phyloP scores from a whole-genome alignment of 306 rosid genomes.

The Prunus campanulata region DNA sequence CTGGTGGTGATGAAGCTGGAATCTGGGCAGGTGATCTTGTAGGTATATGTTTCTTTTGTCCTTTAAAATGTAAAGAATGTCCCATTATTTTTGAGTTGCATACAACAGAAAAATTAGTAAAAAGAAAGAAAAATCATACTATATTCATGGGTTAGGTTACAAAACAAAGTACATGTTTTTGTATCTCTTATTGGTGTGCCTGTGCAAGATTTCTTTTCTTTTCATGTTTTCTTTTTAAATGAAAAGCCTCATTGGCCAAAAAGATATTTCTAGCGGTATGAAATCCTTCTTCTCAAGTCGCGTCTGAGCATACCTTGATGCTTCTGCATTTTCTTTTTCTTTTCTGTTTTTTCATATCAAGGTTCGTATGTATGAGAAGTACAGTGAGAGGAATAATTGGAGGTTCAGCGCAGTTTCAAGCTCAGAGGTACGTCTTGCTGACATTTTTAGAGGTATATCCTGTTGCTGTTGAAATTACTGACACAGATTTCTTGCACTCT shows the following conservation, averaged over 20 bases:
- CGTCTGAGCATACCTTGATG: slow-evolving; percentile 7
- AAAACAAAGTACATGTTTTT: neutral
- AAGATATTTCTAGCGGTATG: neutral
- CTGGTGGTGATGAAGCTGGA: slow-evolving; percentile 99
- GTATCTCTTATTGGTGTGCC: neutral
- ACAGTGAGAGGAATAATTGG: slow-evolving; percentile 81
- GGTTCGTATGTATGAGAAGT: slow-evolving; percentile 96
- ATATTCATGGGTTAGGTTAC: neutral
- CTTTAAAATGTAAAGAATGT: slow-evolving; percentile 30
- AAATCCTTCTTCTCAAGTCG: slow-evolving; percentile 6
- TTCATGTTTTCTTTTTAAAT: slow-evolving; percentile 1
- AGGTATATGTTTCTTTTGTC: slow-evolving; percentile 84
- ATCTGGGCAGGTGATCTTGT: slow-evolving; percentile 99
- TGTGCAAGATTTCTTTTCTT: neutral
- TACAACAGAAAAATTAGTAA: neutral
- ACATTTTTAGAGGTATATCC: slow-evolving; percentile 12
- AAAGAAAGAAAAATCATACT: neutral
- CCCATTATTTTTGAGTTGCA: slow-evolving; percentile 11
- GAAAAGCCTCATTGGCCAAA: neutral
- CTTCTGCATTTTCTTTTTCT: slow-evolving; percentile 32
- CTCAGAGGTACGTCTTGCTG: slow-evolving; percentile 55
- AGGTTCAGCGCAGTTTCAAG: slow-evolving; percentile 59
- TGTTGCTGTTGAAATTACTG: slow-evolving; percentile 9
- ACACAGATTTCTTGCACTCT: slow-evolving; percentile 14
- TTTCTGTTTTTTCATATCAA: slow-evolving; percentile 22